Conservation (phyloP, 202 grass and related monocot genomes). For the Schoenoplectus triqueter region DNA sequence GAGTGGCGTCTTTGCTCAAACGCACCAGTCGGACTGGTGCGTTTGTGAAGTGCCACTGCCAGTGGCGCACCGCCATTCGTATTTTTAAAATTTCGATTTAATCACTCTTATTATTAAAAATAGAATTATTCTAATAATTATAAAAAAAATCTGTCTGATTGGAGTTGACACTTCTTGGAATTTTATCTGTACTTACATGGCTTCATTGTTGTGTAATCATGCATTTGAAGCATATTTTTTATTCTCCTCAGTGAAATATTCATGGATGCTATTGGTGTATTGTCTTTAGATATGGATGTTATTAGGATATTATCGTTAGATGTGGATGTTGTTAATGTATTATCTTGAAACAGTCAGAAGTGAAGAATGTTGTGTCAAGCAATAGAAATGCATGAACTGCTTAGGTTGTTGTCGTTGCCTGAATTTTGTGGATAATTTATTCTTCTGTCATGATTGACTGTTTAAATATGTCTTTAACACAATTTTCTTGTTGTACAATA, state of each 20-base stretch:
- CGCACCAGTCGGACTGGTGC: too few relatives aligned
- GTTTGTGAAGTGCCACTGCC: too few relatives aligned
- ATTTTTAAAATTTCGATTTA: too few relatives aligned
- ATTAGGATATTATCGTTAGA: neutral
- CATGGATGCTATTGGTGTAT: neutral
- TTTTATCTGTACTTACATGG: neutral
- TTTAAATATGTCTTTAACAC: neutral
- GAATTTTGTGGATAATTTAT: neutral
- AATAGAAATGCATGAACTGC: neutral
- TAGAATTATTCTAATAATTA: too few relatives aligned
- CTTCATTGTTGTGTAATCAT: neutral
- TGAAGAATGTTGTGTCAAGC: neutral
- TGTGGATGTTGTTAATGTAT: neutral
- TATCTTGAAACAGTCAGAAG: neutral
- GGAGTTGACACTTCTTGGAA: neutral
- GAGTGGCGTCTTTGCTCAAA: too few relatives aligned
- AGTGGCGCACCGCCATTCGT: too few relatives aligned
- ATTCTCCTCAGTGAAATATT: neutral
- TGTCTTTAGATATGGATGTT: neutral
- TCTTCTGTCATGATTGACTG: slow-evolving; percentile 17
- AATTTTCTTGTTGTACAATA: neutral
- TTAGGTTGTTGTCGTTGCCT: neutral
- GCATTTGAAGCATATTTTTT: neutral
- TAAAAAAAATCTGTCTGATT: too few relatives aligned
- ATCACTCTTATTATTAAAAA: too few relatives aligned